A percentile compares a stretch with the other conserved stretches of the same genome.
phyloP scores from a whole-genome alignment of 176 grass and related monocot genomes.

The Avena atlantica region DNA sequence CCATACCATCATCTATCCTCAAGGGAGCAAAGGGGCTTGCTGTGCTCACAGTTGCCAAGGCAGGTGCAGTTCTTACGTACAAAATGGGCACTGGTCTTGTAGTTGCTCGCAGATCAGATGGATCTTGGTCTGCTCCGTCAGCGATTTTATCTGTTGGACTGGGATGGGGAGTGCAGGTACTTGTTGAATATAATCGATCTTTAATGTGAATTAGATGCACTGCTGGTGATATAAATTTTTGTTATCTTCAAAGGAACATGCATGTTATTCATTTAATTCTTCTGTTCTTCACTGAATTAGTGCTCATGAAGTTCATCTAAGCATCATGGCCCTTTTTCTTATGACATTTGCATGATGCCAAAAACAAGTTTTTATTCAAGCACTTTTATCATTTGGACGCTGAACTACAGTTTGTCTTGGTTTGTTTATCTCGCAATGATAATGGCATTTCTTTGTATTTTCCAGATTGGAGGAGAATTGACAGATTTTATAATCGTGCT shows the following conservation, averaged over 20 bases:
- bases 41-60: constrained; percentile 86
- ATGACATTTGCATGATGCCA: neutral
- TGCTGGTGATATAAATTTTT: neutral
- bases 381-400: neutral
- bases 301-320: neutral
- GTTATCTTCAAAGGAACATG: constrained; percentile 1
- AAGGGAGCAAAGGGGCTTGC: constrained; percentile 91
- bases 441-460: constrained; percentile 17
- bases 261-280: neutral
- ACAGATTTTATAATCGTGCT: constrained; percentile 94
- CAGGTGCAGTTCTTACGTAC: constrained; percentile 85
- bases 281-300: neutral
- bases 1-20: constrained; percentile 84
- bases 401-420: constrained; percentile 14
- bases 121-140: constrained; percentile 95
- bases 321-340: neutral
- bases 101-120: constrained; percentile 79
- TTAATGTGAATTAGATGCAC: constrained; percentile 11
- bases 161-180: constrained; percentile 97
- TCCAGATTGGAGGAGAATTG: constrained; percentile 88
- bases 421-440: constrained; percentile 21
- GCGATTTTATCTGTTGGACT: constrained; percentile 89
- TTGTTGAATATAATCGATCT: constrained; percentile 36
- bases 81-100: constrained; percentile 92
- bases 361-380: neutral